Conservation (phyloP, 257 asterid species). For the Orobanche coerulescens region DNA sequence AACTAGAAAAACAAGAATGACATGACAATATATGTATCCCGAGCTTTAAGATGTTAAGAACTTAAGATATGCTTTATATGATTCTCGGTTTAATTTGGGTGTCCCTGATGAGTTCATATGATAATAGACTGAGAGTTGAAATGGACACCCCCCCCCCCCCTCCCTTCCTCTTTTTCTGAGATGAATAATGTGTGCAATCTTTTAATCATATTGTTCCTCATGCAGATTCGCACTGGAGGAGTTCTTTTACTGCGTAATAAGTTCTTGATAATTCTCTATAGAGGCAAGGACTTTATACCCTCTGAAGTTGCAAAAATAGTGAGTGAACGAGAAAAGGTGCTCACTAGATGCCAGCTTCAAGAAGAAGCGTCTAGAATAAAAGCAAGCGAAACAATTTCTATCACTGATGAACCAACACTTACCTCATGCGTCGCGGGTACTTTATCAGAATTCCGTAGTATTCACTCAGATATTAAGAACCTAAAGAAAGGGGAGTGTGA, state of each 20-base stretch:
- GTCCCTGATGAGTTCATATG: not conserved
- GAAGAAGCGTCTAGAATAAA: constrained; percentile 83
- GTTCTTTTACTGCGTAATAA: constrained; percentile 78
- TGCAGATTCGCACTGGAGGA: constrained; percentile 90
- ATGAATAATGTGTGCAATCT: constrained; percentile 13
- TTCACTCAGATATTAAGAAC: constrained; percentile 38
- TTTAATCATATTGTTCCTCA: constrained; percentile 19
- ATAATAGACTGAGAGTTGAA: not conserved
- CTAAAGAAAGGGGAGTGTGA: constrained; percentile 29
- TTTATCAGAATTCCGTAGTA: constrained; percentile 55
- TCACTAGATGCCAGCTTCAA: constrained; percentile 43
- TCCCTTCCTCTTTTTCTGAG: not conserved
- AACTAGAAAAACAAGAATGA: not conserved
- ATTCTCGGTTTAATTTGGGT: not conserved
- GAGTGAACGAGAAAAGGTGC: constrained; percentile 56
- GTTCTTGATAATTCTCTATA: constrained; percentile 68
- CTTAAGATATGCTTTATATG: not conserved
- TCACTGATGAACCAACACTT: constrained; percentile 29
- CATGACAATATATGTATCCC: not conserved
- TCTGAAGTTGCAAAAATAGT: constrained; percentile 60
- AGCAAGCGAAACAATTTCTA: constrained; percentile 50
- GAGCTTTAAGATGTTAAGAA: not conserved
- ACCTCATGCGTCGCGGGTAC: constrained; percentile 47
- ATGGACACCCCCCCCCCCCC: not conserved
- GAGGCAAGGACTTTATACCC: constrained; percentile 93